phyloP scores from a whole-genome alignment of 495 filamentous ascomycete species.

The Penicillium pancosmium region DNA sequence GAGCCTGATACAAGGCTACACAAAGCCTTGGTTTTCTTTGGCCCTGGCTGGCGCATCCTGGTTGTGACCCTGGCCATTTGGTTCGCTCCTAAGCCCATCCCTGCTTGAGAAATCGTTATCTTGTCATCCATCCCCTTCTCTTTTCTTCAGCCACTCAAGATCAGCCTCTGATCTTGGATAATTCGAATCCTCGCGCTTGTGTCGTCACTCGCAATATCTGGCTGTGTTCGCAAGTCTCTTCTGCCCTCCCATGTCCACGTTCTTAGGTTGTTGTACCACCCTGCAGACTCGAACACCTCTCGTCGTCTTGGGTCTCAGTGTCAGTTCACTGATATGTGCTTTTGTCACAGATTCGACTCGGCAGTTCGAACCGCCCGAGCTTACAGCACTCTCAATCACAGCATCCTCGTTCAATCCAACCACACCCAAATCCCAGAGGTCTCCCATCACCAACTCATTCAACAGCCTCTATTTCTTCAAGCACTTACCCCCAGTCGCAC shows the following conservation, averaged over 20 bases:
- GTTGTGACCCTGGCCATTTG: constrained; percentile 25
- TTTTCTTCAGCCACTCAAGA: constrained; percentile 9
- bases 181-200: constrained; percentile 25
- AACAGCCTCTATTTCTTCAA: constrained; percentile 50
- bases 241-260: constrained; percentile 21
- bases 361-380: constrained; percentile 29
- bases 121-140: constrained; percentile 11
- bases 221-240: constrained; percentile 22
- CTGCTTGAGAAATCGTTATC: constrained; percentile 24
- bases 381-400: constrained; percentile 45
- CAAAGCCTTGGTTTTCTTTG: constrained; percentile 27
- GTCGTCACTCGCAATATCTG: constrained; percentile 28
- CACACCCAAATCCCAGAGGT: constrained; percentile 64
- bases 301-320: constrained; percentile 8
- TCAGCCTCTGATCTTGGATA: constrained; percentile 13
- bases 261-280: constrained; percentile 29
- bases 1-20: constrained; percentile 24
- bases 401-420: constrained; percentile 64
- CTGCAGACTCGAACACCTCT: constrained; percentile 21
- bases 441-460: constrained; percentile 50
- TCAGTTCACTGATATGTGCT: constrained; percentile 29
- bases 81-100: constrained; percentile 26
- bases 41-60: constrained; percentile 28
- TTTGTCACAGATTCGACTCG: constrained; percentile 39
- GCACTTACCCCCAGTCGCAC: constrained; percentile 62